These are phyloP conservation scores for Gossypioides kirkii DNA, from an alignment of 345 rosid species.

Conservation along the genomic window DNA sequence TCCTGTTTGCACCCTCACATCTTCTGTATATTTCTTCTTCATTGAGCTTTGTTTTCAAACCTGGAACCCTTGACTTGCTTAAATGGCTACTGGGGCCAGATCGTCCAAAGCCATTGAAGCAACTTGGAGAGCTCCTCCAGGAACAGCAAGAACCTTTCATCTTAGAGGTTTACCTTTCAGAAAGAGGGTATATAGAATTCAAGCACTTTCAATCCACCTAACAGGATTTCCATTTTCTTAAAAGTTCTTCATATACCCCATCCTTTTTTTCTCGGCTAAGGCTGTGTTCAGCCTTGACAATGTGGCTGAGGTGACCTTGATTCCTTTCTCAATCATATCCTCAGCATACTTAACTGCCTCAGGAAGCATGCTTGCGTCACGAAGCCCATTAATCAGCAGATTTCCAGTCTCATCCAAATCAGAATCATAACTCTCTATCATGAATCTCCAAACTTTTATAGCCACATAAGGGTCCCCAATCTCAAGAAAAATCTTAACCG, in stretches of 20 bases:
- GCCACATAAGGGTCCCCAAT: constrained; percentile 38
- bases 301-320: constrained; percentile 36
- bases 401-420: constrained; percentile 52
- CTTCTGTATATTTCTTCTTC: not conserved
- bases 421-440: constrained; percentile 35
- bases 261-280: constrained; percentile 32
- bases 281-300: constrained; percentile 40
- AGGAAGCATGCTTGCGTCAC: constrained; percentile 39
- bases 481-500: constrained; percentile 34
- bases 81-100: constrained; percentile 22
- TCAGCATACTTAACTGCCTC: constrained; percentile 61
- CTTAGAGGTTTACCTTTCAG: constrained; percentile 36
- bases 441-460: constrained; percentile 48
- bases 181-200: constrained; percentile 27
- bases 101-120: constrained; percentile 21
- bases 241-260: constrained; percentile 37
- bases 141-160: constrained; percentile 58
- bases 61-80: constrained; percentile 10
- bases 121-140: constrained; percentile 46
- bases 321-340: constrained; percentile 49
- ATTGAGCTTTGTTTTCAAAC: constrained; percentile 12
- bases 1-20: constrained; percentile 18
- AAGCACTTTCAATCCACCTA: constrained; percentile 14
- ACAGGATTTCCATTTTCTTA: constrained; percentile 32
- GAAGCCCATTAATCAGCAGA: constrained; percentile 40